Base-by-base conservation (phyloP, 2,329 filamentous ascomycete genomes). In the Claviceps sp. region DNA sequence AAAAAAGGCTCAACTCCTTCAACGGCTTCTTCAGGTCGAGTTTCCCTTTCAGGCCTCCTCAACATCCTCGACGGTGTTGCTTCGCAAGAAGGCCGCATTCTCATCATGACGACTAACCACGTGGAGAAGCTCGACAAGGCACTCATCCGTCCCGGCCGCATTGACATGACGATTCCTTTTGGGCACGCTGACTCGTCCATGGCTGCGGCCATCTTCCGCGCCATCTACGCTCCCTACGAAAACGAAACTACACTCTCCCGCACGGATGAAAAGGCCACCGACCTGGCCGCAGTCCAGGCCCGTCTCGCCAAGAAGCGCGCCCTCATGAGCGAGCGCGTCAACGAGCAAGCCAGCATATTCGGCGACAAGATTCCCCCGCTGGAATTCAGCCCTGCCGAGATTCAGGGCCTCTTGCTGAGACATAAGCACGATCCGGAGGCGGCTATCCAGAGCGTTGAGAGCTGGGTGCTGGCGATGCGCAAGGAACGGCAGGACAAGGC, bases 11-110 rank as follows among this genome's bases (percentile, higher is more conserved):
- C 26, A 34, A 17, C 16, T 17, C 14, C 56, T 8, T 30, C 58
- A 14, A 38, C 58, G 2, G 52, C 53, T 5, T 11, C 30, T 34
- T 34, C 30, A 34, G 61, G 61, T 2, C 67, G 74, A 4, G 67
- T 93, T 45, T 87, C 85, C 0, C 74, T 93, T 2, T 89, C 85
- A 0, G 86, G 85, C 0, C 72, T 93, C 2, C 78, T 93, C 47
- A 93, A 93, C 65, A 84, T 87, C 47, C 82, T 93, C 42, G 87
- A 94, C 58, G 86, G 88, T 41, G 79, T 82, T 6, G 78, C 78
- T 17, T 80, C 78, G 8, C 77, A 81, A 56, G 80, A 83, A 60
- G 78, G 79, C 6, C 74, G 78, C n/a, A 71, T 82, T 5, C 70
- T 82, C 14, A 75, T 82, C 63, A 82, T 82, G 79, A 82, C 79